Evolutionary conservation across 1,284 basidiomycete species (phyloP).

Genomic region (Trichosporon coremiiforme): DNA sequence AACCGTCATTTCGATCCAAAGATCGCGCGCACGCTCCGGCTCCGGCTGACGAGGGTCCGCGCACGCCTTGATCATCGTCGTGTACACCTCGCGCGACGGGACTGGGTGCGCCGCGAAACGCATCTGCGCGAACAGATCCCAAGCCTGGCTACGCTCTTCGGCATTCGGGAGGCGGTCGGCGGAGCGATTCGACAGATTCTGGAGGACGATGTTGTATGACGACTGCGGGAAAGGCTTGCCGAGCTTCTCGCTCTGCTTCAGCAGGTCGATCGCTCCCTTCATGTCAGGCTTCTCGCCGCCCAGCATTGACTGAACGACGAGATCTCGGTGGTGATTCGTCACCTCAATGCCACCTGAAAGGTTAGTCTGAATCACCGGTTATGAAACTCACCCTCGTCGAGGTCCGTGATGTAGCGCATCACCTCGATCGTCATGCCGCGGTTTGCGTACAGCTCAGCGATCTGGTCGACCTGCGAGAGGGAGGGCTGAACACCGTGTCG

Average conservation of each 20-base stretch:
- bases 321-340: conserved; percentile 37
- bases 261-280: conserved; percentile 45
- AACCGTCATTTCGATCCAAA: conserved; percentile 87
- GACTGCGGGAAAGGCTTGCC: conserved; percentile 53
- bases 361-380: conserved; percentile 8
- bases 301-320: conserved; percentile 41
- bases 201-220: conserved; percentile 53
- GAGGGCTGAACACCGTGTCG: conserved; percentile 28
- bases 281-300: conserved; percentile 29
- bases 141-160: conserved; percentile 66
- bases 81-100: conserved; percentile 74
- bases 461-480: conserved; percentile 24
- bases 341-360: conserved; percentile 32
- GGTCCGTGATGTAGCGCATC: conserved; percentile 30
- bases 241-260: conserved; percentile 49
- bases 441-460: conserved; percentile 35
- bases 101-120: conserved; percentile 86
- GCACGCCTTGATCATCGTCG: conserved; percentile 85
- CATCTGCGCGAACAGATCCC: conserved; percentile 95
- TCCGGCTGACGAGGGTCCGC: conserved; percentile 65
- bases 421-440: conserved; percentile 38
- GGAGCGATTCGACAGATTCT: conserved; percentile 43
- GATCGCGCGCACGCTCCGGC: conserved; percentile 86
- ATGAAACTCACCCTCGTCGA: conserved; percentile 32
- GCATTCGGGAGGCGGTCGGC: conserved; percentile 32